Evolutionary conservation across 371 early-diverging fungal genomes (phyloP), one percentile per base, ranked within the genome.

Genomic region (Saksenaea vasiformis): DNA sequence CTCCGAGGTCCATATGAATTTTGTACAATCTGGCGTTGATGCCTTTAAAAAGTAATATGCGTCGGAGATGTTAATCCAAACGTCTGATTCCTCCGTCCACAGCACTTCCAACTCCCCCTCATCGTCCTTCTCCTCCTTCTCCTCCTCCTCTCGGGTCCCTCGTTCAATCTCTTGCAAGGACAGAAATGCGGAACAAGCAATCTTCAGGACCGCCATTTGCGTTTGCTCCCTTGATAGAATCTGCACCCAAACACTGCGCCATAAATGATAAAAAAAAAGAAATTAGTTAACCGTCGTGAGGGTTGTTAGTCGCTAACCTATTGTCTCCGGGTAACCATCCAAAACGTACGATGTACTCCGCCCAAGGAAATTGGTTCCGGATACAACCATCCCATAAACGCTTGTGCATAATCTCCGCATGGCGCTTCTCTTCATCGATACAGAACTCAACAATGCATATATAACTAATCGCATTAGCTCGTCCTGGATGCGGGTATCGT

Each of bases 321-420:
- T 84, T 53, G 4, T 85, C 87, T 58, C 83, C 79, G 0, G 90
- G 85, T 22, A 87, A 41, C 94, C 94, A 93, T 0, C 90, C 92
- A 68, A 88, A 84, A 22, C 94, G 79, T 10, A 87, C 87, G 41
- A 91, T 85, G 62, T 93, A 93, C 68, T 92, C 92, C 34, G 79
- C 59, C 92, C 94, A 92, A 9, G 92, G 89, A 55, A 87, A 91
- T 43, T 77, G 37, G 17, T 67, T 57, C 54, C 77, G 68, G 10
- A 91, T 57, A 9, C 74, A 61, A 1, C 71, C 58, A 15, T 58
- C 61, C 79, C 82, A 84, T 14, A 89, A 71, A 22, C 81, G 70
- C 63, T 80, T 83, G 35, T 78, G 76, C n/a, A 76, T 60, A n/a
- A 76, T 74, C 2, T 14, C 56, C 9, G 38, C 56, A 1, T 53